Percentiles rank a stretch among this genome's conserved stretches.
Evolutionary conservation across 768 basidiomycete genomes (phyloP).

Genomic region (Infundibulicybe gibba): DNA sequence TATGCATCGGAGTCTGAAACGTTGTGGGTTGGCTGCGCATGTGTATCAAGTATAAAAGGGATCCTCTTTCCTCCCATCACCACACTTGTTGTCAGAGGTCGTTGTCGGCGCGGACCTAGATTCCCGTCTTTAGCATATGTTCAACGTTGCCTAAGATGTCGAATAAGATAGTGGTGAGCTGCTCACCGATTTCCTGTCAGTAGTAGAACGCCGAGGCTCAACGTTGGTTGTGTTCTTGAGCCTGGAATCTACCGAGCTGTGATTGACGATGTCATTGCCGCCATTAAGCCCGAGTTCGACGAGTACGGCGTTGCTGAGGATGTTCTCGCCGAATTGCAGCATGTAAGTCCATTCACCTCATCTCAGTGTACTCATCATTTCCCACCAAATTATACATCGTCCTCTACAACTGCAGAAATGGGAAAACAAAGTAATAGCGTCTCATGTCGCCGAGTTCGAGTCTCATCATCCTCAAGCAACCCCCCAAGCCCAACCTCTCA

Average conservation of each 20-base stretch:
- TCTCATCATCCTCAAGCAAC: conserved; percentile 31
- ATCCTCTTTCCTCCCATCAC: conserved; percentile 34
- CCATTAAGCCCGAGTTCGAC: conserved; percentile 92
- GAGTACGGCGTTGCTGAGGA: conserved; percentile 94
- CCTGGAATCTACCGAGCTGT: conserved; percentile 88
- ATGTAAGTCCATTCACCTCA: conserved; percentile 50
- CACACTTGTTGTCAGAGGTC: conserved; percentile 34
- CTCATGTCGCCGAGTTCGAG: conserved; percentile 93
- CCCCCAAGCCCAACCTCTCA: conserved; percentile 30
- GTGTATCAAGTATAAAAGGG: conserved; percentile 52
- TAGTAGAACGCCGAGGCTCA: conserved; percentile 56
- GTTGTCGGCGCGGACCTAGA: conserved; percentile 23
- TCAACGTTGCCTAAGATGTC: conserved; percentile 56
- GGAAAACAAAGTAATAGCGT: conserved; percentile 92
- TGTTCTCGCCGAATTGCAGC: conserved; percentile 83
- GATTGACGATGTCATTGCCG: conserved; percentile 92
- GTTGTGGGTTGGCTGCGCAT: conserved; percentile 32
- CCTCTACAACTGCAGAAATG: conserved; percentile 65
- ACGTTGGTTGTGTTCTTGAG: conserved; percentile 58
- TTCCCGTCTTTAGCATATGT: background rate
- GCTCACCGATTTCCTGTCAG: conserved; percentile 55
- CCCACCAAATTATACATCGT: conserved; percentile 10
- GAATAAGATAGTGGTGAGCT: conserved; percentile 98
- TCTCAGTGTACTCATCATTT: conserved; percentile 1
- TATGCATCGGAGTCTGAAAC: conserved; percentile 42